phyloP scores from a whole-genome alignment of 768 basidiomycete species.

The Lactarius tabidus region DNA sequence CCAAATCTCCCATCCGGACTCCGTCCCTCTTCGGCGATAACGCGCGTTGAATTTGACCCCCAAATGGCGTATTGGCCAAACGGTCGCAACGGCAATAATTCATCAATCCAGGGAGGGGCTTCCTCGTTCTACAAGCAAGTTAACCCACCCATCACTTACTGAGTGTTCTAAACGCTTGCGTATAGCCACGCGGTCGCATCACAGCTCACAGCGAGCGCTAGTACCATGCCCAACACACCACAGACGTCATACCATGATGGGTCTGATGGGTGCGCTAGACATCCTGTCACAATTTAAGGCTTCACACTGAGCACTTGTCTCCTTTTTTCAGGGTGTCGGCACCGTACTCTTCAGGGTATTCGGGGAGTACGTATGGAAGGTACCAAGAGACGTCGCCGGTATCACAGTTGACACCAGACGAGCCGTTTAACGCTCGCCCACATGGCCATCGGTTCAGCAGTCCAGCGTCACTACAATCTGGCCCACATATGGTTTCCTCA shows the following conservation, averaged over 20 bases:
- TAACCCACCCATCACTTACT: not conserved
- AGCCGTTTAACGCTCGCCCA: not conserved
- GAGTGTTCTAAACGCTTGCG: slow-evolving; percentile 6
- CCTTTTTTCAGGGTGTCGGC: not conserved
- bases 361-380: not conserved
- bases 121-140: slow-evolving; percentile 57
- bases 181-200: slow-evolving; percentile 53
- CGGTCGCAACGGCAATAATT: slow-evolving; percentile 16
- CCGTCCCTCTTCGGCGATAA: slow-evolving; percentile 3
- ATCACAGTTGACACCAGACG: slow-evolving; percentile 3
- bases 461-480: not conserved
- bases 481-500: not conserved
- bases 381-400: not conserved
- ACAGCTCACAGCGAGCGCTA: slow-evolving; percentile 32
- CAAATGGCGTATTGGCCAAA: slow-evolving; percentile 43
- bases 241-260: not conserved
- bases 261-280: slow-evolving; percentile 8
- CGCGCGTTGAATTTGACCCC: slow-evolving; percentile 39
- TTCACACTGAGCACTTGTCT: not conserved
- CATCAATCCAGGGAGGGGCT: slow-evolving; percentile 28
- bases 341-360: slow-evolving; percentile 7
- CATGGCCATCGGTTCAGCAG: not conserved
- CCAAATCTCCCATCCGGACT: not conserved
- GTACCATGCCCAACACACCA: not conserved
- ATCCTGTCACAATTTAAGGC: not conserved